Base-by-base conservation (phyloP, 1,284 basidiomycete species). In the Agaricales sp. region DNA sequence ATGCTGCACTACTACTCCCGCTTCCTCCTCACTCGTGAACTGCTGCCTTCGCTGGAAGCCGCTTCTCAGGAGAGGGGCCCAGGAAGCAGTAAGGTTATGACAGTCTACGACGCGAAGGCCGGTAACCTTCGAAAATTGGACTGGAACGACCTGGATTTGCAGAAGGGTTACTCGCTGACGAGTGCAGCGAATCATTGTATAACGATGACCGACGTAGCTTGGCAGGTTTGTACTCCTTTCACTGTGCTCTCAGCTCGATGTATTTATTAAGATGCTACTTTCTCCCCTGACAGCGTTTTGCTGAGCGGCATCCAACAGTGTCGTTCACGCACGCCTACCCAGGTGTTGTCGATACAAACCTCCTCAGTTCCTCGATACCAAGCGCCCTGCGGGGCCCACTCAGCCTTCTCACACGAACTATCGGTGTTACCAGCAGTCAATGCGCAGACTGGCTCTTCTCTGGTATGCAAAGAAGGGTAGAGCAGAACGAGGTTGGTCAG, bases 1-100 rank as follows among this genome's bases (percentile, higher is more conserved):
- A 30, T 25, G 21, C 20, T 48, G 30, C 46, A 48, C 18, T 48
- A 48, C 37, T 48, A 48, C n/a, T 16, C 46, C n/a, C 26, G 46
- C n/a, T 48, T 48, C 21, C n/a, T 30, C 8, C 41, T 41, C 46
- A 39, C 35, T 12, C 37, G 26, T 39, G 46, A 41, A 18, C 46
- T 48, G 2, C 13, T 41, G 12, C 30, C 25, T 12, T 24, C 30
- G 6, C 26, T 48, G n/a, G 19, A 41, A 41, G 39, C n/a, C 16
- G 19, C 39, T n/a, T 6, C 13, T 4, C 8, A 8, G 39, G 13
- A 20, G 39, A 6, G n/a, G 8, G 25, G 19, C 13, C 3, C 18
- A 21, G 24, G 37, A 8, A 18, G n/a, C 39, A 41, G 39, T 20
- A 41, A 41, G 39, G 39, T 41, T 20, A 41, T 41, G 39, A 41